Evolutionary conservation across 164 flowering plant genomes (phyloP).

Genomic region (Pachysandra terminalis): DNA sequence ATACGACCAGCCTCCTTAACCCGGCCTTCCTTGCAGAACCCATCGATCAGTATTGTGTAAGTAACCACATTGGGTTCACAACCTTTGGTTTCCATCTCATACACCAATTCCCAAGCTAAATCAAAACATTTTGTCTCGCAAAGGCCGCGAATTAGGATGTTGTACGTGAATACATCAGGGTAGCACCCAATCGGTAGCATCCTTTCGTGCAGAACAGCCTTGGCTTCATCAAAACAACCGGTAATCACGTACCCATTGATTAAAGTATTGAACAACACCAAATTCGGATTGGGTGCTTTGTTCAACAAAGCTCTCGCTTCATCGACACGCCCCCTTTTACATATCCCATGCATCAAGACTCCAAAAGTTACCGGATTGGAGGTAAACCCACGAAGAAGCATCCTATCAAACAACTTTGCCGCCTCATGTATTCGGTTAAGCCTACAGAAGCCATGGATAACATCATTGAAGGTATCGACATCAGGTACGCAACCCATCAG

Average conservation of each 20-base stretch:
- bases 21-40: constrained; percentile 62
- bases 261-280: constrained; percentile 62
- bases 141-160: constrained; percentile 59
- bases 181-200: constrained; percentile 39
- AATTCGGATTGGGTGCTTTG: constrained; percentile 57
- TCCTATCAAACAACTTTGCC: constrained; percentile 73
- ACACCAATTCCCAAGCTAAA: constrained; percentile 56
- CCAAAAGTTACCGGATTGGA: constrained; percentile 73
- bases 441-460: constrained; percentile 62
- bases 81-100: constrained; percentile 57
- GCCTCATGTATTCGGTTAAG: constrained; percentile 58
- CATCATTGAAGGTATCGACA: constrained; percentile 72
- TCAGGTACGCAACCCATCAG: constrained; percentile 83
- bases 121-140: constrained; percentile 54
- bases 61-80: constrained; percentile 62
- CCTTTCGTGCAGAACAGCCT: constrained; percentile 37
- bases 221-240: constrained; percentile 67
- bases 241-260: constrained; percentile 62
- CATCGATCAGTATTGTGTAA: constrained; percentile 71
- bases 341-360: constrained; percentile 62
- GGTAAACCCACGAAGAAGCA: constrained; percentile 64
- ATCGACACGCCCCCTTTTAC: constrained; percentile 56
- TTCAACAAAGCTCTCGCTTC: constrained; percentile 63
- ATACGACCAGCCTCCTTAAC: constrained; percentile 46
- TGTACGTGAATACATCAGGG: constrained; percentile 72